Base-by-base conservation (phyloP, 108 stramenopile species). In the Bacterosira constricta region DNA sequence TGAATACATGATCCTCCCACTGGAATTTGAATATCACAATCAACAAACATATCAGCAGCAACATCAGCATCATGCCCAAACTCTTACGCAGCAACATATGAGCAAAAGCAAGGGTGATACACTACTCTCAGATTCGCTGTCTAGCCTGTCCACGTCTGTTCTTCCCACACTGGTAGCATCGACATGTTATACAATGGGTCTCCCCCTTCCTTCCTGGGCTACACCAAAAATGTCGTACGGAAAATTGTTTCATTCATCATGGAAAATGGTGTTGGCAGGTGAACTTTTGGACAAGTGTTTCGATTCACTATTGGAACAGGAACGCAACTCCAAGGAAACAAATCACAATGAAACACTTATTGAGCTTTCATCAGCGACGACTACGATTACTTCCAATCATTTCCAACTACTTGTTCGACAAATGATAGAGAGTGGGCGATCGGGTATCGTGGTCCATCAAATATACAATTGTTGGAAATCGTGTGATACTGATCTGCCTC, bases 181-280 rank as follows among this genome's bases (percentile, higher is more conserved):
- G 10, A 70, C 70, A 46, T 79, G 78, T 20, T 65, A 79, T 66
- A 57, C 64, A 11, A 61, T 66, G 70, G 55, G 71, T 18, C 55
- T 79, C 18, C 37, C 69, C 46, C 65, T 79, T 55, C 78, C 78
- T 52, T 34, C 49, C 29, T 79, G 78, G 78, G 78, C 70, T 49
- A 38, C 64, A 44, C 39, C 63, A 35, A 71, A 61, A 66, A 51
- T 7, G 46, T 53, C 65, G 21, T 20, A 49, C 31, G 37, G 17
- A 15, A 23, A 58, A 10, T 13, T 79, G 18, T 18, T 79, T 32
- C 55, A 79, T 59, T 59, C 46, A 18, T 63, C 78, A 2, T 79
- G 69, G 70, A 38, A 44, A 49, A 54, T 42, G 12, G 49, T 59
- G 21, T 30, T 79, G 18, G 50, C 32, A 18, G 78, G 65, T 6